Evolutionary conservation across 495 filamentous ascomycete species (phyloP).

Genomic region (Cercophora sp.): DNA sequence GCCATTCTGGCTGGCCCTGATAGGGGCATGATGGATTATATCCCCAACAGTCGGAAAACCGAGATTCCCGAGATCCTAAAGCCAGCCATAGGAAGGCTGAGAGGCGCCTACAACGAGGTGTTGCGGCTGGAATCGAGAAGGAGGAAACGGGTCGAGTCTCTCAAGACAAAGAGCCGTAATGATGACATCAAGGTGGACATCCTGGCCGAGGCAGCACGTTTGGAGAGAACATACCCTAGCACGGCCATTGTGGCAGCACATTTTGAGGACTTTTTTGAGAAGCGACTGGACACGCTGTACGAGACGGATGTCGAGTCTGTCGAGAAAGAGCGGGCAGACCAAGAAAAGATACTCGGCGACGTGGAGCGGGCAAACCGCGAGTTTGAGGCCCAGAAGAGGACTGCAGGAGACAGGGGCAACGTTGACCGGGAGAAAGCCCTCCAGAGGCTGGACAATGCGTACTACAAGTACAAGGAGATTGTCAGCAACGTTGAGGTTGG

Average conservation of each 20-base stretch:
- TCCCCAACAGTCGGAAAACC: conserved; percentile 76
- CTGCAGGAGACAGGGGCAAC: conserved; percentile 67
- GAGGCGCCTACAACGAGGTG: conserved; percentile 77
- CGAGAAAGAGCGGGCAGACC: conserved; percentile 67
- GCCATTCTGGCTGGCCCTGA: conserved; percentile 72
- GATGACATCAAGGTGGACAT: conserved; percentile 90
- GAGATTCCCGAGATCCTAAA: conserved; percentile 78
- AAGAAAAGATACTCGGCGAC: conserved; percentile 64
- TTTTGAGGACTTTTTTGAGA: conserved; percentile 88
- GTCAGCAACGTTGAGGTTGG: conserved; percentile 83
- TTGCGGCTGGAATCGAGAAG: conserved; percentile 73
- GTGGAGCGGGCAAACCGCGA: conserved; percentile 71
- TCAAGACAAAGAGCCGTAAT: conserved; percentile 71
- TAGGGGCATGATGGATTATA: conserved; percentile 76
- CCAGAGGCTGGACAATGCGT: conserved; percentile 86
- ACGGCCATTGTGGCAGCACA: conserved; percentile 76
- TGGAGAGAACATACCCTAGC: conserved; percentile 83
- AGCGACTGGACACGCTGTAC: conserved; percentile 69
- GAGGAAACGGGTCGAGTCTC: conserved; percentile 66
- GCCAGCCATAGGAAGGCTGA: conserved; percentile 66
- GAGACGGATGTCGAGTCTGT: conserved; percentile 68
- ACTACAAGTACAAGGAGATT: conserved; percentile 92
- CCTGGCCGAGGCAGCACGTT: conserved; percentile 70
- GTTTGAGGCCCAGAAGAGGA: conserved; percentile 63
- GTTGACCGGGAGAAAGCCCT: conserved; percentile 79